phyloP scores from a whole-genome alignment of 1,284 basidiomycete genomes.

The Hypsizygus ulmarius region DNA sequence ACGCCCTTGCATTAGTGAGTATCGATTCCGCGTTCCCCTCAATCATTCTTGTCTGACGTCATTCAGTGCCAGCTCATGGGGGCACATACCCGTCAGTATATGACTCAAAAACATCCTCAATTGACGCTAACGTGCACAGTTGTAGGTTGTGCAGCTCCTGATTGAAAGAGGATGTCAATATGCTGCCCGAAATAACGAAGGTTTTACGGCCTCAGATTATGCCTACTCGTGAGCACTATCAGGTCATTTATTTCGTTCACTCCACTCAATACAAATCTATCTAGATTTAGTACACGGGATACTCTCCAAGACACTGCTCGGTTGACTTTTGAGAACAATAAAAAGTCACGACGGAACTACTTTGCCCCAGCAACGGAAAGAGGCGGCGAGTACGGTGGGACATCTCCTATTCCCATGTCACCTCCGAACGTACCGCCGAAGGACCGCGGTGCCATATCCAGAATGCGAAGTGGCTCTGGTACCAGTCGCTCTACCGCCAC shows the following conservation, averaged over 20 bases:
- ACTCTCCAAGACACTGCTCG: conserved; percentile 77
- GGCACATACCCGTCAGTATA: conserved; percentile 66
- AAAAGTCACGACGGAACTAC: conserved; percentile 63
- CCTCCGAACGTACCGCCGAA: conserved; percentile 39
- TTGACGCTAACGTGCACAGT: conserved; percentile 17
- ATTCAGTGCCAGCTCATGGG: conserved; percentile 79
- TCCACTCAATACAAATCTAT: conserved; percentile 12
- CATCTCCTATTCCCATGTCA: conserved; percentile 34
- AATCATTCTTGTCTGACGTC: conserved; percentile 12
- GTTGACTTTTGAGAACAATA: conserved; percentile 72
- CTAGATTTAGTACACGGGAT: conserved; percentile 65
- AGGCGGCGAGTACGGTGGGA: conserved; percentile 56
- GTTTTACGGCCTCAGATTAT: conserved; percentile 89
- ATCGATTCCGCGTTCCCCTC: neutral
- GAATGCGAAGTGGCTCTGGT: conserved; percentile 77
- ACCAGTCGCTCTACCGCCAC: conserved; percentile 67
- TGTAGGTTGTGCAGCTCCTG: conserved; percentile 78
- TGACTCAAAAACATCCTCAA: conserved; percentile 8
- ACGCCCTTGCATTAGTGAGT: conserved; percentile 90
- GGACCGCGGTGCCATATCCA: conserved; percentile 37
- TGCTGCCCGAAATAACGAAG: conserved; percentile 81
- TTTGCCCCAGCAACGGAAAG: conserved; percentile 66
- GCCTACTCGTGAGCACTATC: conserved; percentile 74
- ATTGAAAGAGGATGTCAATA: conserved; percentile 88
- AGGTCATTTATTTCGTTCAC: conserved; percentile 1